Evolutionary conservation across 1,284 basidiomycete genomes (phyloP).

Genomic region (Filobasidium uniguttulatum): DNA sequence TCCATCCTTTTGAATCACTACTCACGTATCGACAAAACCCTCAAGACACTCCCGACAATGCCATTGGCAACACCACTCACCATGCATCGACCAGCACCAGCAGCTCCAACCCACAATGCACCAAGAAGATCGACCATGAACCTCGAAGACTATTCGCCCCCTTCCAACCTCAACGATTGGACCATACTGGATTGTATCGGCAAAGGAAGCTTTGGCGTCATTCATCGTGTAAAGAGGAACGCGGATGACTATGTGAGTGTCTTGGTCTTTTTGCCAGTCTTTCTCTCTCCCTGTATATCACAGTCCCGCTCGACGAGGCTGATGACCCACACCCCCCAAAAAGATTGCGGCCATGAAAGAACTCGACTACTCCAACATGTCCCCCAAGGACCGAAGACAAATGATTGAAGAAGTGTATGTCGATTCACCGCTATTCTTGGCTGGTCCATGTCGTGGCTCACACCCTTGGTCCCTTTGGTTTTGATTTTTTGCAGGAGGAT

Average conservation of each 20-base stretch:
- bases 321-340: neutral
- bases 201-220: constrained; percentile 93
- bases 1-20: too few relatives aligned
- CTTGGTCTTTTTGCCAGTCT: neutral
- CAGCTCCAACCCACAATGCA: neutral
- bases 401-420: constrained; percentile 95
- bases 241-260: constrained; percentile 63
- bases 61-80: too few relatives aligned
- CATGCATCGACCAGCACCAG: neutral
- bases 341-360: constrained; percentile 85
- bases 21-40: too few relatives aligned
- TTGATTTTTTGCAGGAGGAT: constrained; percentile 55
- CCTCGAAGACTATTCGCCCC: neutral
- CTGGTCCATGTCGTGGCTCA: neutral
- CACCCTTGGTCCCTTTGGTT: neutral
- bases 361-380: constrained; percentile 90
- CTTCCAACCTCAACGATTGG: constrained; percentile 51
- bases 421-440: neutral
- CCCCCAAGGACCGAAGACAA: constrained; percentile 79
- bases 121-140: neutral
- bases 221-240: constrained; percentile 77
- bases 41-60: too few relatives aligned
- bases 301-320: neutral
- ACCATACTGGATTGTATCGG: constrained; percentile 83
- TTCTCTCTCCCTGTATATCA: neutral